Base-by-base conservation (phyloP, 768 basidiomycete species). In the Leccinum disarticulatum region DNA sequence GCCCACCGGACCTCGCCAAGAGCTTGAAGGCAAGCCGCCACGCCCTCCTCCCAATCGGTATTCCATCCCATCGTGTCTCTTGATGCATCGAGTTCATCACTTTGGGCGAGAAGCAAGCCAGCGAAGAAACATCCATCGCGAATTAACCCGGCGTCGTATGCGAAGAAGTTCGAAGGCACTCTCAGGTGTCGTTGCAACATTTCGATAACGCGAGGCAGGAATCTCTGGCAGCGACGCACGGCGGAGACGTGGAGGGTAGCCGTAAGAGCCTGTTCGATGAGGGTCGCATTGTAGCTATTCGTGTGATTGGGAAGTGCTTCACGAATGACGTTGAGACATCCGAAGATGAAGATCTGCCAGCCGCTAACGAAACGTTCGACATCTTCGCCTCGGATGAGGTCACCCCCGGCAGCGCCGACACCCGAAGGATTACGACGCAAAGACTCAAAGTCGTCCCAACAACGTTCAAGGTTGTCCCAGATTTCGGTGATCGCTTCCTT, bases 341-440 rank as follows among this genome's bases (percentile, higher is more conserved):
- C 92, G 64, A 96, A 96, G 62, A 95, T 87, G 74, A 91, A 94
- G 56, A 93, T 88, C 82, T 91, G 89, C 93, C 94, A 96, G 35
- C 88, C 87, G 67, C 90, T 87, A 49, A 88, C 86, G 69, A 90
- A 95, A 58, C 87, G 74, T 56, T 84, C 81, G 35, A 83, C 73
- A 55, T 87, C 86, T 62, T 85, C 83, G 7, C 73, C 68, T 10
- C 80, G 77, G 33, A 82, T 61, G 27, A 74, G 57, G 30, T 64
- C 70, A 30, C 68, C 66, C 33, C 70, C 70, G 6, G 76, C 71
- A 17, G 71, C 65, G 48, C 81, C 80, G 36, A 81, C 74, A 52
- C 80, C 79, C 30, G 74, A 70, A 31, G 75, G 73, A 22, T 77
- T 75, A 36, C 78, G 74, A 48, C 84, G 79, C 60, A 95, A 76